Evolutionary conservation across 2,329 filamentous ascomycete species (phyloP), one percentile per base, ranked within the genome.

Genomic region (Thermoascus crustaceus): DNA sequence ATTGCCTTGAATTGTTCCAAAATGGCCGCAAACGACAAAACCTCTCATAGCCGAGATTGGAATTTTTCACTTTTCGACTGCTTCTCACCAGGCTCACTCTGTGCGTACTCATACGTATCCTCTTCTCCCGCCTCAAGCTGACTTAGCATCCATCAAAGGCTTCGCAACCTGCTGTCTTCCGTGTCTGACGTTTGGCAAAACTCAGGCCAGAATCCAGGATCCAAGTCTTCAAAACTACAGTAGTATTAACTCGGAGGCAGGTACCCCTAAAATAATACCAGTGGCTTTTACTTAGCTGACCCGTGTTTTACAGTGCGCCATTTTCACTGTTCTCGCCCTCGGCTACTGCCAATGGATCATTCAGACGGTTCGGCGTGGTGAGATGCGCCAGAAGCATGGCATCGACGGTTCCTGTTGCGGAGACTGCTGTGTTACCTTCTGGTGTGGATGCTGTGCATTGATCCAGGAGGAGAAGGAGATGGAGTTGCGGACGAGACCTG

Each of bases 401-500:
- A 49, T 50, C 9, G 18, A 41, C 16, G 41, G 44, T 2, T 37
- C 30, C 5, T 46, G 41, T 23, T 46, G 41, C 25, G 38, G 42
- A 6, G 47, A 50, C 30, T 49, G 46, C 38, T 44, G 43, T 22
- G 30, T 32, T 1, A 38, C 41, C 3, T 32, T 40, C 2, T 50
- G 37, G 9, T 47, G 46, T 23, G 36, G 39, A 3, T 50, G 44
- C 23, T 50, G 46, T 39, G 43, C 42, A 3, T 16, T 49, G 5
- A 32, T 49, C 0, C 46, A 50, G 27, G 46, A 49, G 17, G 46
- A 46, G 30, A 47, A 50, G 32, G 46, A 50, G 23, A 27, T 37
- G 5, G 40, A 47, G 33, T 23, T 48, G 31, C 30, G 46, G 1
- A 38, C 41, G 4, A 38, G 46, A 10, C 43, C 41, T 0, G 39